phyloP scores from a whole-genome alignment of 2,329 filamentous ascomycete species.

The Eutypella sp. region DNA sequence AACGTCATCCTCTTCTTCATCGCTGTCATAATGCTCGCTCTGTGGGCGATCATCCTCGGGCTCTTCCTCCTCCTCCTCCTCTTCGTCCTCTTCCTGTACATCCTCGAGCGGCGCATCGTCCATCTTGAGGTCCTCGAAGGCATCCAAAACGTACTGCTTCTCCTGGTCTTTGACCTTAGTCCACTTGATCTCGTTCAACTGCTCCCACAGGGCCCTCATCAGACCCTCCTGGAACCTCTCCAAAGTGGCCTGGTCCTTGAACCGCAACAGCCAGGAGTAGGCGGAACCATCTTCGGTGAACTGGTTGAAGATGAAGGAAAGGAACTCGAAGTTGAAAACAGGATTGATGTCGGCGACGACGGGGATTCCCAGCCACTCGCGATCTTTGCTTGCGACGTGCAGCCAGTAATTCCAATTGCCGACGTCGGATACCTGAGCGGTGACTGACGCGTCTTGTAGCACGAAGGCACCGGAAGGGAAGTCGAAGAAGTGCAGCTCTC shows the following conservation, averaged over 20 bases:
- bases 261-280: slow-evolving; percentile 92
- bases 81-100: slow-evolving; percentile 46
- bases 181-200: slow-evolving; percentile 93
- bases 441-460: slow-evolving; percentile 68
- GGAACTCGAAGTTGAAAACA: slow-evolving; percentile 96
- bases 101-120: slow-evolving; percentile 63
- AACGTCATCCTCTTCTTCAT: slow-evolving; percentile 76
- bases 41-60: slow-evolving; percentile 58
- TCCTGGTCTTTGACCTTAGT: slow-evolving; percentile 87
- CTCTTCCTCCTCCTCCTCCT: slow-evolving; percentile 55
- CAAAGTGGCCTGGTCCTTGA: slow-evolving; percentile 74
- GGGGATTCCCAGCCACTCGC: slow-evolving; percentile 81
- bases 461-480: slow-evolving; percentile 83
- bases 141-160: slow-evolving; percentile 88
- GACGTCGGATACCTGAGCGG: slow-evolving; percentile 76
- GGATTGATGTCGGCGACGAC: slow-evolving; percentile 91
- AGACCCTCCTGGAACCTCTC: slow-evolving; percentile 89
- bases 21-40: slow-evolving; percentile 63
- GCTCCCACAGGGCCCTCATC: slow-evolving; percentile 96
- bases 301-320: slow-evolving; percentile 99
- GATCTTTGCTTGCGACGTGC: slow-evolving; percentile 70
- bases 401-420: slow-evolving; percentile 96
- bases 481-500: slow-evolving; percentile 91
- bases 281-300: slow-evolving; percentile 84
- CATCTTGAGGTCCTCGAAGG: slow-evolving; percentile 92